Percentiles rank a stretch among this genome's conserved stretches.
Conservation (phyloP, 176 grass and related monocot species). For the Secale cereale region DNA sequence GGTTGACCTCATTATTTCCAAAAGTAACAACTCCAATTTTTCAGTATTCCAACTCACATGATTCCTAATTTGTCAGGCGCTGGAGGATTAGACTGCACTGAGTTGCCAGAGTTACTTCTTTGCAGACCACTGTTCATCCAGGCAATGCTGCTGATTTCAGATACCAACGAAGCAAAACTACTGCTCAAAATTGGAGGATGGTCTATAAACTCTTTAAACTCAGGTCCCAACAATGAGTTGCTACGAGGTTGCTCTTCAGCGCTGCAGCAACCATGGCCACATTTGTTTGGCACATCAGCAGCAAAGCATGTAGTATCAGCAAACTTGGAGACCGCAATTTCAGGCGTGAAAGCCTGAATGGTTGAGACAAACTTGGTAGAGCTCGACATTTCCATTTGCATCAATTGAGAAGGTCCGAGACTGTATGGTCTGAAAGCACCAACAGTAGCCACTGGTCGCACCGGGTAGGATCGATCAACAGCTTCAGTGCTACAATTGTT, state of each 20-base stretch:
- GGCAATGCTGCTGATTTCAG: constrained; percentile 95
- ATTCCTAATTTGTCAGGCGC: constrained; percentile 22
- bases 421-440: constrained; percentile 83
- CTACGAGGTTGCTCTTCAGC: constrained; percentile 12
- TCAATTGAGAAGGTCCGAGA: constrained; percentile 13
- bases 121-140: constrained; percentile 90
- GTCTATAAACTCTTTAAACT: constrained; percentile 90
- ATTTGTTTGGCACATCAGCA: constrained; percentile 69
- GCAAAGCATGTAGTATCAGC: constrained; percentile 38
- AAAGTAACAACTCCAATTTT: constrained; percentile 11
- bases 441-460: constrained; percentile 65
- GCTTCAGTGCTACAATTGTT: constrained; percentile 20
- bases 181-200: constrained; percentile 55
- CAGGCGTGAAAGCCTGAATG: constrained; percentile 36
- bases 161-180: constrained; percentile 71
- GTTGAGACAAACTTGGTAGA: constrained; percentile 24
- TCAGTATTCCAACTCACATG: constrained; percentile 24
- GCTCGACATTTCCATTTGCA: constrained; percentile 13
- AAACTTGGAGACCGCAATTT: constrained; percentile 46
- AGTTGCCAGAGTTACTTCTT: constrained; percentile 41
- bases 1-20: neutral
- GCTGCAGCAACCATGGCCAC: constrained; percentile 71
- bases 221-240: constrained; percentile 78
- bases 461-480: constrained; percentile 65
- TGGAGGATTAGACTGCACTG: constrained; percentile 44